Conservation (phyloP, 768 basidiomycete genomes). For the Neoboletus magnificus region DNA sequence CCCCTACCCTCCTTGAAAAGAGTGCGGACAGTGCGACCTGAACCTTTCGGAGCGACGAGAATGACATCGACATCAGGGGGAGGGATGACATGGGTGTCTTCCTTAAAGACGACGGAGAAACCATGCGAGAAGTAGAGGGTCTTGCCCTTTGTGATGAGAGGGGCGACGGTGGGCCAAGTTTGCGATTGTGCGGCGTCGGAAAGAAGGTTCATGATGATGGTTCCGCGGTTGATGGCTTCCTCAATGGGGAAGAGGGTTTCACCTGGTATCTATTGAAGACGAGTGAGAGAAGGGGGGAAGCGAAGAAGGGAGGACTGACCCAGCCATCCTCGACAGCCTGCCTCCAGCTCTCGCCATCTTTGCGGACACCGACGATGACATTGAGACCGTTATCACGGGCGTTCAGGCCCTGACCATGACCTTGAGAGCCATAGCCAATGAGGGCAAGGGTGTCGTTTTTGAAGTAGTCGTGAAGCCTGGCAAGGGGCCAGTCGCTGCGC, state of each 20-base stretch:
- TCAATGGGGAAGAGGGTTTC: conserved; percentile 98
- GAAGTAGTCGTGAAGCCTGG: conserved; percentile 99
- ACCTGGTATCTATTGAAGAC: conserved; percentile 68
- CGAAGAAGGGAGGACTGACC: conserved; percentile 45
- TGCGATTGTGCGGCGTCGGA: conserved; percentile 99
- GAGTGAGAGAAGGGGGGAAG: not conserved
- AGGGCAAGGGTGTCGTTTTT: conserved; percentile 99
- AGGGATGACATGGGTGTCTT: conserved; percentile 91
- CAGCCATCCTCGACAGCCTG: conserved; percentile 95
- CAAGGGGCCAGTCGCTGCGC: conserved; percentile 95
- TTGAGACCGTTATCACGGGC: conserved; percentile 99
- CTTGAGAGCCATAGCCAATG: conserved; percentile 98
- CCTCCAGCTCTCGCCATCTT: conserved; percentile 95
- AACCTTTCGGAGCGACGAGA: conserved; percentile 98
- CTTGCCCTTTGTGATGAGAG: conserved; percentile 99
- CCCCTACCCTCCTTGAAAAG: conserved; percentile 99
- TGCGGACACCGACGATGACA: conserved; percentile 97
- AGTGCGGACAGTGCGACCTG: conserved; percentile 97
- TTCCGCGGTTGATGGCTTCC: conserved; percentile 92
- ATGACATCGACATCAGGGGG: conserved; percentile 97
- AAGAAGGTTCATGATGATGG: conserved; percentile 99
- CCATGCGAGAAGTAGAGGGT: conserved; percentile 99
- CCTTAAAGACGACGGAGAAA: conserved; percentile 98
- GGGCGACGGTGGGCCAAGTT: conserved; percentile 86
- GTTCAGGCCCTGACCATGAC: conserved; percentile 97